Base-by-base conservation (phyloP, 73 alveolate genomes). In the Paramecium sexaurelia region DNA sequence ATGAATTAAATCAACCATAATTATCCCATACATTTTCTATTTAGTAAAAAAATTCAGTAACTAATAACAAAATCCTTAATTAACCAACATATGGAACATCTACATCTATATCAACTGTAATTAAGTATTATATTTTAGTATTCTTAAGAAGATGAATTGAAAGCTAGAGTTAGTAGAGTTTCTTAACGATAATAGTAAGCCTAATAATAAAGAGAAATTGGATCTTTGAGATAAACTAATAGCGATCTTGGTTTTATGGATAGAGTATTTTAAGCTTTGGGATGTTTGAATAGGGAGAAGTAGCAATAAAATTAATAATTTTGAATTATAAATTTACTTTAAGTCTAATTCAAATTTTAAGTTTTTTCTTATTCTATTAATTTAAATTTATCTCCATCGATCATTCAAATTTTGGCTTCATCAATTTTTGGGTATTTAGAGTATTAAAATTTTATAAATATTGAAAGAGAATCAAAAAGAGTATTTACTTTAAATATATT, bases 281-380 rank as follows among this genome's bases (percentile, higher is more conserved):
- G 95, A 92, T 66, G 92, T 40, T 17, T 45, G 73, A 86, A 47
- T 92, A 20, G 95, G 66, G 91, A 83, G 57, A 91, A 78, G 55
- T 24, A 61, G 24, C 39, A 61, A 61, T 61, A 17, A 51, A 51
- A 51, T 51, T 51, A 51, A 51, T 51, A 51, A 51, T 51, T 51
- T 51, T 51, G 67, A 51, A 51, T 51, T 51, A 51, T 51, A 51
- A 51, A 51, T 51, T 51, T 51, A 51, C 67, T 51, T 51, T 51
- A 7, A 51, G 27, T 51, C 32, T 20, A n/a, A 51, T 51, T 51
- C 27, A 17, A 51, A 47, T 47, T 47, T 15, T 11, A 43, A 11
- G 9, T 39, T 7, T 43, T 47, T 47, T 47, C 2, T 35, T 35
- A 35, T 35, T 35, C 2, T 4, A 35, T 35, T 35, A 35, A 35